Evolutionary conservation across 371 early-diverging fungal genomes (phyloP), one percentile per base, ranked within the genome.

Genomic region (Mortierella sp.): DNA sequence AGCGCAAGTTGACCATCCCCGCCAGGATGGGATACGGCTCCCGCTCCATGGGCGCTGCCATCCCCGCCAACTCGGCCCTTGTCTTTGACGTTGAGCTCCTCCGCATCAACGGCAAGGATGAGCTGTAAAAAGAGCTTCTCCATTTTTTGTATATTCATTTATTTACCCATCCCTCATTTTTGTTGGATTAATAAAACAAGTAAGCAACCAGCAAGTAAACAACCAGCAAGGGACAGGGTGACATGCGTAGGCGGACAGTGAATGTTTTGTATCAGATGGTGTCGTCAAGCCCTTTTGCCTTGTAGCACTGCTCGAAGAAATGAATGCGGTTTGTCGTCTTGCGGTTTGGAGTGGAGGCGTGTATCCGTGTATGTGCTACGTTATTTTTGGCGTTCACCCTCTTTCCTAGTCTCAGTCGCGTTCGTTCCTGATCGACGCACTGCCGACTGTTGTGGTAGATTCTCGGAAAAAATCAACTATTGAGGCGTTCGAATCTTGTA

Each of bases 1-100:
- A 96, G 89, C 91, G 97, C 71, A 92, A 90, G 82, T 87, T 97
- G 78, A 91, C 90, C n/a, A 96, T 97, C 75, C 97, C 97, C 38
- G 89, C 96, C 68, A 79, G 88, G 48, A 77, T 96, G 78, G 96
- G 88, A 54, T 94, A 94, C 71, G 94, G 94, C 44, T 83, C 85
- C 51, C 90, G 91, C 35, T 91, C 93, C 63, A 91, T 92, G 79
- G 93, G 93, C 32, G 77, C 89, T 3, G 84, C 86, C 48, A 93
- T 94, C 80, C 94, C 94, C 8, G 90, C 77, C 72, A 83, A 88
- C 73, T 90, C 94, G 11, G 90, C 92, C 27, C 78, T 94, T 21
- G 93, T 93, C n/a, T 94, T 94, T 78, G 94, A 93, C 12, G 94
- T 93, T 8, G 93, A 93, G 78, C 79, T 94, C 46, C 24, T 93